These are phyloP conservation scores for Endoconidiophora polonica DNA, from an alignment of 2,329 filamentous ascomycete genomes.

Conservation along the genomic window DNA sequence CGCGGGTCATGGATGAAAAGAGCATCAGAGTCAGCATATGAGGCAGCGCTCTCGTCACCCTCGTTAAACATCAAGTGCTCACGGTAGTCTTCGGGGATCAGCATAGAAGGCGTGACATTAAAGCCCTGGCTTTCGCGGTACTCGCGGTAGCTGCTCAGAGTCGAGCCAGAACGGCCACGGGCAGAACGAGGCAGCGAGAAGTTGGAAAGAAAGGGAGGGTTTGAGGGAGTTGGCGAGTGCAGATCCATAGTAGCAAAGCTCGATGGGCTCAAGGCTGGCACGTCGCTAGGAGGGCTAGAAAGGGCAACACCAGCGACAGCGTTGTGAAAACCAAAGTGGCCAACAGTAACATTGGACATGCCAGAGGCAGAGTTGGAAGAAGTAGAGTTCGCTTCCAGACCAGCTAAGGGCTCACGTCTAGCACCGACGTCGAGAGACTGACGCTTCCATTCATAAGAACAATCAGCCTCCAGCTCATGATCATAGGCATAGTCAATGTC, in stretches of 20 bases:
- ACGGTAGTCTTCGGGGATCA: slow-evolving; percentile 42
- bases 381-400: background rate
- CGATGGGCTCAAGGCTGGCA: slow-evolving; percentile 32
- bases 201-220: slow-evolving; percentile 25
- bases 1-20: slow-evolving; percentile 15
- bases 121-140: slow-evolving; percentile 37
- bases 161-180: slow-evolving; percentile 28
- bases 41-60: slow-evolving; percentile 11
- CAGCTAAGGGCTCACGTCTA: slow-evolving; percentile 12
- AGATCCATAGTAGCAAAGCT: slow-evolving; percentile 25
- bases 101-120: slow-evolving; percentile 41
- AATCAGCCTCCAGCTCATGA: slow-evolving; percentile 49
- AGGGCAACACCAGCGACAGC: slow-evolving; percentile 7
- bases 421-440: slow-evolving; percentile 30
- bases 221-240: slow-evolving; percentile 30
- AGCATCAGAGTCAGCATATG: slow-evolving; percentile 11
- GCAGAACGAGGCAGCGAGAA: slow-evolving; percentile 33
- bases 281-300: slow-evolving; percentile 20
- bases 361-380: background rate
- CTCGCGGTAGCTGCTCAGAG: slow-evolving; percentile 36
- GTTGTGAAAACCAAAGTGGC: slow-evolving; percentile 14
- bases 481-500: slow-evolving; percentile 57
- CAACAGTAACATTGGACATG: slow-evolving; percentile 18
- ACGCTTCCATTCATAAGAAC: slow-evolving; percentile 48
- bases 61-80: slow-evolving; percentile 14